Evolutionary conservation across 768 basidiomycete genomes (phyloP).

Genomic region (Strobilomyces dryophilus): DNA sequence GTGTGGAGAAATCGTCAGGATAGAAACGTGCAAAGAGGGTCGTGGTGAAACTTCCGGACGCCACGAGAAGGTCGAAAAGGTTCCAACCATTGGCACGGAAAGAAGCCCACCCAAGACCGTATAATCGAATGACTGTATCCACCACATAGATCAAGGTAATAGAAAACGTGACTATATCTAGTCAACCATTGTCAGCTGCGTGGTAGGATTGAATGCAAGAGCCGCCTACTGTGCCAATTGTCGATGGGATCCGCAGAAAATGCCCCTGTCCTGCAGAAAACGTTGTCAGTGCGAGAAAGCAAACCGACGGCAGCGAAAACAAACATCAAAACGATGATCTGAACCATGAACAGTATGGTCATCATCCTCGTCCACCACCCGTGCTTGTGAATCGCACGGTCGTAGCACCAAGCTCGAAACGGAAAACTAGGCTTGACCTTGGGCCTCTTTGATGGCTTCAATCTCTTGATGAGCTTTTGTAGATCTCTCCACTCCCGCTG

Average conservation of each 20-base stretch:
- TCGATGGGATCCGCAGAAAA: conserved; percentile 54
- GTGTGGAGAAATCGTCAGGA: conserved; percentile 43
- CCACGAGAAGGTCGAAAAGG: conserved; percentile 79
- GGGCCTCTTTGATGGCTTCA: conserved; percentile 83
- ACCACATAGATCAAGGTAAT: conserved; percentile 69
- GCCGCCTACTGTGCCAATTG: conserved; percentile 52
- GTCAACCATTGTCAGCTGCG: conserved; percentile 3
- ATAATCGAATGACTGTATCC: conserved; percentile 75
- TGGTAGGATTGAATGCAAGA: conserved; percentile 1
- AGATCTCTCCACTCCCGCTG: conserved; percentile 95
- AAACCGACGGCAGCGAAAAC: conserved; percentile 23
- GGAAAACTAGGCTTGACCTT: conserved; percentile 48
- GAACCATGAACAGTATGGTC: conserved; percentile 74
- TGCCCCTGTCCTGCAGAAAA: conserved; percentile 66
- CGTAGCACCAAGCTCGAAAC: conserved; percentile 83
- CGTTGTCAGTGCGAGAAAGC: neutral
- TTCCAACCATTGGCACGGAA: conserved; percentile 95
- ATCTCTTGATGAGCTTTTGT: conserved; percentile 81
- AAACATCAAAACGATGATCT: conserved; percentile 81
- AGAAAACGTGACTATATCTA: conserved; percentile 74
- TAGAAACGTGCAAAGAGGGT: conserved; percentile 67
- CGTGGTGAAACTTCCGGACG: conserved; percentile 78
- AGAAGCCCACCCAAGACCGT: conserved; percentile 79
- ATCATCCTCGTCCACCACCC: conserved; percentile 88
- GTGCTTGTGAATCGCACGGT: conserved; percentile 85